phyloP scores from a whole-genome alignment of 208 protist species.

The Leptomonas seymouri region DNA sequence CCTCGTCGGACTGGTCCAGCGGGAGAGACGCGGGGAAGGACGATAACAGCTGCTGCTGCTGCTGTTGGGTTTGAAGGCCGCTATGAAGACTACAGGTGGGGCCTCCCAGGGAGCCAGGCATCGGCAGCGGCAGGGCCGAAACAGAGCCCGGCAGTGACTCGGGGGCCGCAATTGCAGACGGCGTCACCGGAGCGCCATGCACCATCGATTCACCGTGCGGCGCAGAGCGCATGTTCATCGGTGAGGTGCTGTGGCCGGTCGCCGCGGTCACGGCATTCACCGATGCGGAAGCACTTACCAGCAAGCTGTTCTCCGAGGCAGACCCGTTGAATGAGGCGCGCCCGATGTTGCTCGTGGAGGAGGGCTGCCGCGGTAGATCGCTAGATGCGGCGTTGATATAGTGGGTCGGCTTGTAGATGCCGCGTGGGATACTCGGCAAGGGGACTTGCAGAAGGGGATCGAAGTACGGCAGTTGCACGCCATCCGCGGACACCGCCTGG shows the following conservation, averaged over 20 bases:
- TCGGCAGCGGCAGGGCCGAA: conserved; percentile 10
- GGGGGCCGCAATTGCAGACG: conserved; percentile 2
- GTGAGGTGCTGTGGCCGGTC: no score
- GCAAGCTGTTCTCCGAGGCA: conserved; percentile 6
- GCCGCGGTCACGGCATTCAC: no score
- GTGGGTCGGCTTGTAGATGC: conserved; percentile 35
- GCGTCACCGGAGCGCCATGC: background rate
- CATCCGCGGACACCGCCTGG: conserved; percentile 9
- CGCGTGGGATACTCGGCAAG: conserved; percentile 27
- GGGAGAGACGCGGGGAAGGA: conserved; percentile 10
- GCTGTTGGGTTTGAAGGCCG: background rate
- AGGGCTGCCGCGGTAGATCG: conserved; percentile 5
- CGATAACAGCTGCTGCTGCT: background rate
- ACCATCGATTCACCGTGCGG: conserved; percentile 7
- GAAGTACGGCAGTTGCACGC: conserved; percentile 21
- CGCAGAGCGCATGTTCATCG: background rate
- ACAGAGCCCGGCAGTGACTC: conserved; percentile 4
- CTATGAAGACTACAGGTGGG: background rate
- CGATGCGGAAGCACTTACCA: conserved; percentile 1
- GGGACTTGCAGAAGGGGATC: conserved; percentile 35
- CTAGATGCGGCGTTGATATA: conserved; percentile 32
- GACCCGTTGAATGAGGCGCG: conserved; percentile 19
- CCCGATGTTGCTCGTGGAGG: conserved; percentile 9
- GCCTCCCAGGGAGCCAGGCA: conserved; percentile 8
- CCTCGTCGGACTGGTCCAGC: conserved; percentile 40